A percentile compares a stretch with the other conserved stretches of the same genome.
Conservation (phyloP, 257 asterid genomes). For the Salvia hispanica region DNA sequence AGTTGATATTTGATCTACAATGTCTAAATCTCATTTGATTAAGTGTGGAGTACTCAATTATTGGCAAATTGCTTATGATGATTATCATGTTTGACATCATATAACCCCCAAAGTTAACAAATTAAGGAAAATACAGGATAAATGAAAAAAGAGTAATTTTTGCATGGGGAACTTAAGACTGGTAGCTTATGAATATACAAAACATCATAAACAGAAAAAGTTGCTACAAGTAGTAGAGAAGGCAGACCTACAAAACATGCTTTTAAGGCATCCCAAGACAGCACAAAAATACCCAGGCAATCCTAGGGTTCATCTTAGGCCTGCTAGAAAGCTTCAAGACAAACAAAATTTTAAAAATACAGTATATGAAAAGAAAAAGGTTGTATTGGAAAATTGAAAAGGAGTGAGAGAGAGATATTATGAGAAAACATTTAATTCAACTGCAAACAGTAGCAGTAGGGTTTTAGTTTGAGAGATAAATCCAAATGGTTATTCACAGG, state of each 20-base stretch:
- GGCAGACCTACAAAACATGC: conserved; percentile 40
- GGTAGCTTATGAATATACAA: neutral
- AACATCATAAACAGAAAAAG: conserved; percentile 29
- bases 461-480: conserved; percentile 29
- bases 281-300: conserved; percentile 44
- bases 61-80: no score
- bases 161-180: conserved; percentile 7
- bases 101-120: no score
- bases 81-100: no score
- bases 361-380: no score
- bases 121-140: no score
- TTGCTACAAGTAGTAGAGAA: conserved; percentile 30
- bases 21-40: no score
- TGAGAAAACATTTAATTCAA: no score
- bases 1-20: no score
- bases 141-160: neutral
- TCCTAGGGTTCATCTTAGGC: conserved; percentile 41
- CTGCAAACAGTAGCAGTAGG: neutral
- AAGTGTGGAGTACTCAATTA: no score
- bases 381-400: no score
- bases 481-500: conserved; percentile 28
- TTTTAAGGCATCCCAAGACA: conserved; percentile 42
- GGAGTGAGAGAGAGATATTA: conserved; percentile 17
- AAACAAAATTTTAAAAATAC: neutral
- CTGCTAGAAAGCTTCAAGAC: conserved; percentile 38